Evolutionary conservation across 768 basidiomycete genomes (phyloP), one percentile per base, ranked within the genome.

Genomic region (Naganishia friedmannii): DNA sequence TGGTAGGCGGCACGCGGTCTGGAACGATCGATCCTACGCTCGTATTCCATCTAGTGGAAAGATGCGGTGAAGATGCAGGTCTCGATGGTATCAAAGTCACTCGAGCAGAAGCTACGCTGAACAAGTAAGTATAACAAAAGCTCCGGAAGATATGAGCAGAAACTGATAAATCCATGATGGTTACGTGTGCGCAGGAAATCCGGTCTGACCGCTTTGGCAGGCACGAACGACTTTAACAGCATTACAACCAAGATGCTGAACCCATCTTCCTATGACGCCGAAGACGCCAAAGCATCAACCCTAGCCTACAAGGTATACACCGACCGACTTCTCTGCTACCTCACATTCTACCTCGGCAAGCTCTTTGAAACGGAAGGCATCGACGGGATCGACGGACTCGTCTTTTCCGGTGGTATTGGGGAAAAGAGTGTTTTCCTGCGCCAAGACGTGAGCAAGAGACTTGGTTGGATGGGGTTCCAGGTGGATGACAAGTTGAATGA

Each of bases 381-480:
- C 9, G 32, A 53, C 45, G 32, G 71, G 23, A 75, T 93, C 13
- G 89, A 93, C 77, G 92, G 89, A 1, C 76, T 94, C 51, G 90
- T 93, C 15, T 93, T 94, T 78, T 85, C 90, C 0, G 92, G 93
- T 3, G 92, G 92, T 0, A 91, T 96, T 65, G 93, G 93, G 0
- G 93, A 96, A 80, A 85, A 84, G 73, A 86, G 88, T 70, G 82
- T 80, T 21, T 84, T 86, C 73, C 80, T 97, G 66, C 82, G 93
- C 51, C 77, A 81, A 48, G 86, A 86, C 23, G 83, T 94, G 21
- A 84, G 84, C 3, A 78, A 84, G 42, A 83, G 84, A 39, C 82
- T 89, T 19, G 74, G 65, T 21, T 89, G 87, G 81, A 77, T 93
- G 53, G 91, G 91, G 1, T 88, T 88, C 69, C 80, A 83, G 31